Evolutionary conservation across 306 rosid genomes (phyloP).

Genomic region (Vachellia collinsii): DNA sequence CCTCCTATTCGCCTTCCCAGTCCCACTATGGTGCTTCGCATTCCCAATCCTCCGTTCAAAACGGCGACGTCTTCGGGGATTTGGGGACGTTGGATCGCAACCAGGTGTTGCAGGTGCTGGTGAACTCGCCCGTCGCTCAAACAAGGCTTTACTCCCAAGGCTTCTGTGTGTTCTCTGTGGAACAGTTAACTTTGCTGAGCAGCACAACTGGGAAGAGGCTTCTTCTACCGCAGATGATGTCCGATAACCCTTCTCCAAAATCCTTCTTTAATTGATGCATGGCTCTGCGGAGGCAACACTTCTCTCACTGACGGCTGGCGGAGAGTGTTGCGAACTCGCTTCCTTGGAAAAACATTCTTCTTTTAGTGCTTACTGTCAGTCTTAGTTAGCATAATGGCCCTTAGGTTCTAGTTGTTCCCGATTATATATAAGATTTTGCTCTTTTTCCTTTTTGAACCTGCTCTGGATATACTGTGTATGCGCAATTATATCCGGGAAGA

Average conservation of each 20-base stretch:
- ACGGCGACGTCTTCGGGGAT: conserved; percentile 36
- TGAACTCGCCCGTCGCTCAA: conserved; percentile 81
- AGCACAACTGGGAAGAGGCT: conserved; percentile 34
- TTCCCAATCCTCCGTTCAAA: background rate
- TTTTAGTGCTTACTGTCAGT: background rate
- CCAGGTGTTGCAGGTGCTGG: conserved; percentile 72
- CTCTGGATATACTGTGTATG: background rate
- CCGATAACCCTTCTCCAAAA: conserved; percentile 31
- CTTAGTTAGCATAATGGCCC: background rate
- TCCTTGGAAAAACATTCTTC: background rate
- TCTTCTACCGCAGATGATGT: background rate
- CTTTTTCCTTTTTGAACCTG: background rate
- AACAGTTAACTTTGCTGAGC: conserved; percentile 57
- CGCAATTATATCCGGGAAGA: background rate
- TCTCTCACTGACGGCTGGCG: background rate
- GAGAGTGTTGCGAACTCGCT: too few species aligned
- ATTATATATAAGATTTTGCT: background rate
- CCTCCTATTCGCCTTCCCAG: conserved; percentile 33
- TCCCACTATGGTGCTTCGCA: background rate
- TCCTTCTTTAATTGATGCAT: conserved; percentile 25
- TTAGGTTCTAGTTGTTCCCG: background rate
- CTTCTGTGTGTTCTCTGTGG: conserved; percentile 64
- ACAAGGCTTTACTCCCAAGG: conserved; percentile 64
- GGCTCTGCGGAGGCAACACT: background rate
- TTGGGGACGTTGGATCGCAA: conserved; percentile 60